Base-by-base conservation (phyloP, 1,139 yeast species). In the Debaryomyces psychrophilus region DNA sequence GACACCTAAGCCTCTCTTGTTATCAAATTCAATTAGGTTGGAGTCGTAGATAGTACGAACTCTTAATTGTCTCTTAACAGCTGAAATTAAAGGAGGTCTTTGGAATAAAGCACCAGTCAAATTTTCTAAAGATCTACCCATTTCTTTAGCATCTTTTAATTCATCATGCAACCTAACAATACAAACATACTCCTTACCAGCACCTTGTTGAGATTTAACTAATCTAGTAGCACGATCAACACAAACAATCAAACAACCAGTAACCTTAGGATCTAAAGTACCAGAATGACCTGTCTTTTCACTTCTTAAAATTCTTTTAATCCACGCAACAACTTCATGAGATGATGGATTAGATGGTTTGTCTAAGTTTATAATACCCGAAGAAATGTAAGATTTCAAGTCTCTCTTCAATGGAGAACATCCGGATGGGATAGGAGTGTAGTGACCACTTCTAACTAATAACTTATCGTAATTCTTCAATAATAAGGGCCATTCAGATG, bases 201-300 rank as follows among this genome's bases (percentile, higher is more conserved):
- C 99, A 75, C 99, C 98, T 73, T 93, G 99, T 76, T 93, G 99
- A 49, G 97, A 89, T 74, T 93, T 93, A 58, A 93, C 99, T 66
- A 93, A 80, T 74, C 99, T 86, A 49, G 99, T 93, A 51, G 99
- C 99, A 69, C 97, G 85, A 71, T 93, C 99, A 59, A 93, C 81
- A 82, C 99, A 93, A 52, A 93, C 99, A 69, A 93, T 93, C 69
- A 93, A 80, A 79, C 99, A 93, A 55, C 96, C 96, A 48, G 99
- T 93, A 62, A 93, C 99, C 73, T 93, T 93, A 55, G 99, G 99
- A 79, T 93, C 99, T 68, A 93, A 82, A 54, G 99, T 93, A 76
- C 99, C 99, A 47, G 97, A 89, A 74, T 93, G 99, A 74, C 99
- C 99, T 50, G 99, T 93, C 73, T 93, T 93, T 71, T 93, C 98